Base-by-base conservation (phyloP, 2,329 filamentous ascomycete genomes). In the Colletotrichum graminicola region DNA sequence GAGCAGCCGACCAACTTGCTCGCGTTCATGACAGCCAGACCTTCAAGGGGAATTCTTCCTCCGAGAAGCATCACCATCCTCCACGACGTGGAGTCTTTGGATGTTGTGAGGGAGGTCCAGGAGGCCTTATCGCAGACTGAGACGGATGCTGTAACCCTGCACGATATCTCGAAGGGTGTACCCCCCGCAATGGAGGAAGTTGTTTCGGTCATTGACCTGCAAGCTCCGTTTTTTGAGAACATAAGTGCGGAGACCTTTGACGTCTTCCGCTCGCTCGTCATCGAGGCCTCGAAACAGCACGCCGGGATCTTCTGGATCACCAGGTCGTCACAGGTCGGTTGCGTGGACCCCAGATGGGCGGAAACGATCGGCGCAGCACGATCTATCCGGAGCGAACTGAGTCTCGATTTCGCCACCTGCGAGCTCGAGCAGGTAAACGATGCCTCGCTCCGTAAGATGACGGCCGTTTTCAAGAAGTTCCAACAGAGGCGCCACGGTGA, bases 221-320 rank as follows among this genome's bases (percentile, higher is more conserved):
- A 76, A n/a, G 29, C 23, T 1, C 74, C 75, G 0, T 76, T 65
- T 29, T 71, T 76, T 4, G 39, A 70, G 26, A 60, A 73, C 7
- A 71, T 75, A 3, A 52, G 62, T 14, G 16, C 62, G 29, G 8
- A 67, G 5, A 47, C 56, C 4, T 76, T 74, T 23, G 39, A 59
- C 0, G 45, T 29, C 2, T 74, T 78, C n/a, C 72, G 73, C 39
- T 34, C 41, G 1, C 72, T 76, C 23, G 63, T 71, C 3, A 16
- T 55, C 21, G 11, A 52, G 6, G 32, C 67, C 23, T 29, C 57
- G 6, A 29, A 32, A 67, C 47, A 60, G 41, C 56, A 59, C 2
- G 62, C 67, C 56, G 56, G 68, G 54, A 43, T 66, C 75, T 66
- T 79, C 26, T 78, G 77, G 78, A 55, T 78, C 5, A 78, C 75